These are phyloP conservation scores for Daldinia sp. DNA, from an alignment of 2,329 filamentous ascomycete genomes.

Conservation along the genomic window DNA sequence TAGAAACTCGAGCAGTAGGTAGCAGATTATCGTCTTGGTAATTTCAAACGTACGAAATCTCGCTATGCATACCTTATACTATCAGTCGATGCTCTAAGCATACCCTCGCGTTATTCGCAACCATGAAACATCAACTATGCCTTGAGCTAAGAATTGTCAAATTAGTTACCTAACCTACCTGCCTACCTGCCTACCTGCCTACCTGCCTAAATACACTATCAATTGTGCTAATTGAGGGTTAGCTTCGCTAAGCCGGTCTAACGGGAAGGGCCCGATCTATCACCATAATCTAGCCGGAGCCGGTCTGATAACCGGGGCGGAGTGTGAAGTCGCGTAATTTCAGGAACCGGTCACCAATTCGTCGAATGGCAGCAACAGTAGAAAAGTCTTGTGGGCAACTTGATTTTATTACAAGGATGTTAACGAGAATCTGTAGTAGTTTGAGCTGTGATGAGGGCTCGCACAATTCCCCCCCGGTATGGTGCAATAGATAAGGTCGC, in stretches of 20 bases:
- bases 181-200: no score
- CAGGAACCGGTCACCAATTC: background rate
- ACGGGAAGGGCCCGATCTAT: background rate
- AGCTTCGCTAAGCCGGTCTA: background rate
- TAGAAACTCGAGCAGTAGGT: background rate
- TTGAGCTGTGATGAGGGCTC: background rate
- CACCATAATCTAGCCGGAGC: background rate
- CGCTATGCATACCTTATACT: no score
- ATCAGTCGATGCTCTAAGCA: background rate
- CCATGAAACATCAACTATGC: background rate
- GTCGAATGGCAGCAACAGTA: background rate
- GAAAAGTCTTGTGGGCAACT: background rate
- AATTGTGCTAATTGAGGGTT: background rate
- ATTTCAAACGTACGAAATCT: background rate
- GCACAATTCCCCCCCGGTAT: slow-evolving; percentile 31
- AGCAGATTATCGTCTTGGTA: background rate
- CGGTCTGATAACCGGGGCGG: background rate
- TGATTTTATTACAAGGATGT: background rate
- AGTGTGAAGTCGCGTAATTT: background rate
- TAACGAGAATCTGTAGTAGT: background rate
- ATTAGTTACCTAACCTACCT: no score
- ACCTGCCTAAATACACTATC: background rate
- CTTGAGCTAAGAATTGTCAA: background rate
- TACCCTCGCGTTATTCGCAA: background rate
- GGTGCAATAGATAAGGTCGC: slow-evolving; percentile 37